Conservation (phyloP, 768 basidiomycete species). For the Boletus reticulatus region DNA sequence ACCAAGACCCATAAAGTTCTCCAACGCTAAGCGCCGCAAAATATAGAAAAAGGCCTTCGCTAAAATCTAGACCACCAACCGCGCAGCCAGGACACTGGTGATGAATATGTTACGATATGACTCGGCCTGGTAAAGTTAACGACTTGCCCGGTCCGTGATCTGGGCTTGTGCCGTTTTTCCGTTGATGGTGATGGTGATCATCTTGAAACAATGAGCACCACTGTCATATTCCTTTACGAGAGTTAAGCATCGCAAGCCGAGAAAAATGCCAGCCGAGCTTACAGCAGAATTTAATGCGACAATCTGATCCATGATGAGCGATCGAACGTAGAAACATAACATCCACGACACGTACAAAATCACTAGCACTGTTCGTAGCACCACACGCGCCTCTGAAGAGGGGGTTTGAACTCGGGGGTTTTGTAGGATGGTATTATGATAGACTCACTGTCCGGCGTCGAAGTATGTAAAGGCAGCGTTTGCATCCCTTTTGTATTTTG, state of each 20-base stretch:
- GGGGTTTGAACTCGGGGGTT: not conserved
- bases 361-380: slow-evolving; percentile 15
- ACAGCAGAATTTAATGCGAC: slow-evolving; percentile 44
- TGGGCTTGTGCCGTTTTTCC: slow-evolving; percentile 39
- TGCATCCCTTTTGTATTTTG: slow-evolving; percentile 17
- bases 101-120: not conserved
- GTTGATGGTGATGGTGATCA: slow-evolving; percentile 41
- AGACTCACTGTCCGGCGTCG: slow-evolving; percentile 23
- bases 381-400: slow-evolving; percentile 43
- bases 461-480: slow-evolving; percentile 28
- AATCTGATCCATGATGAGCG: slow-evolving; percentile 31
- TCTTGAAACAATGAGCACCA: slow-evolving; percentile 43
- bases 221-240: slow-evolving; percentile 37
- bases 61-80: slow-evolving; percentile 44
- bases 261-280: slow-evolving; percentile 7
- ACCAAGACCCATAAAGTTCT: slow-evolving; percentile 41
- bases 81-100: slow-evolving; percentile 41
- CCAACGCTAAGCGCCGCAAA: slow-evolving; percentile 37
- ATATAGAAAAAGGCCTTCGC: slow-evolving; percentile 41
- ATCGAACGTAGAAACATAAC: not conserved
- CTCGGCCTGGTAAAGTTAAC: not conserved
- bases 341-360: slow-evolving; percentile 23
- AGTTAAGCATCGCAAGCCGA: not conserved
- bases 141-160: slow-evolving; percentile 44
- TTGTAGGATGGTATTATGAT: not conserved